Evolutionary conservation across 2,329 filamentous ascomycete genomes (phyloP).

Genomic region (Aspergillus pseudoglaucus): DNA sequence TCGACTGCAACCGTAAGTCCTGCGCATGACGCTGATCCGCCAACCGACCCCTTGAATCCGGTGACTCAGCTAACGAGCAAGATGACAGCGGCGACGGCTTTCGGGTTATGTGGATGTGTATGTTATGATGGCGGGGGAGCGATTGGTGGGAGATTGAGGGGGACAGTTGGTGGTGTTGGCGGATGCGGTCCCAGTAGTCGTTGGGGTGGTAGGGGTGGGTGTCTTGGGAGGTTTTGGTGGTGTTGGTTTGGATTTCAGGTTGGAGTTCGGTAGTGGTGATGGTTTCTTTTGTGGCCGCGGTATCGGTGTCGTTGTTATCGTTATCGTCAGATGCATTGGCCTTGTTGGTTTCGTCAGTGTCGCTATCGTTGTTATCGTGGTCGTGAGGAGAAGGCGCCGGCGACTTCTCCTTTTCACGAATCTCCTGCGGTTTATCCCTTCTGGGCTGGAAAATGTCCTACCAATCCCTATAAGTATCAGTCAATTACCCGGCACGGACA

Average conservation of each 20-base stretch:
- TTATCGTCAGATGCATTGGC: too few relatives aligned
- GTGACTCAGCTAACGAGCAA: neutral
- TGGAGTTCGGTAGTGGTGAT: neutral
- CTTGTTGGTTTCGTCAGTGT: too few relatives aligned
- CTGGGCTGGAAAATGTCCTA: too few relatives aligned
- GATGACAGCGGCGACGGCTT: neutral
- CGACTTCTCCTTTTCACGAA: too few relatives aligned
- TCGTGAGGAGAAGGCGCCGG: too few relatives aligned
- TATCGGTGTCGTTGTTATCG: too few relatives aligned
- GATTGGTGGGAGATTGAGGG: constrained; percentile 4
- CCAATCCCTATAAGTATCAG: too few relatives aligned
- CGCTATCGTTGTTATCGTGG: too few relatives aligned
- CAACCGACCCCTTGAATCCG: constrained; percentile 9
- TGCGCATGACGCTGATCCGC: constrained; percentile 20
- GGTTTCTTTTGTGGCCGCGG: too few relatives aligned
- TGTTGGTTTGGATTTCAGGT: neutral
- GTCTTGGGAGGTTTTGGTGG: neutral
- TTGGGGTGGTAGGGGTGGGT: neutral
- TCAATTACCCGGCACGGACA: too few relatives aligned
- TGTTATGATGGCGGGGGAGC: neutral
- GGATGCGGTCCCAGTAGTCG: neutral
- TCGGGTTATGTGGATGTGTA: neutral
- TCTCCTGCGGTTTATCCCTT: too few relatives aligned
- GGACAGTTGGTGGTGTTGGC: neutral
- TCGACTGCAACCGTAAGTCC: constrained; percentile 31